Evolutionary conservation across 2,329 filamentous ascomycete species (phyloP).

Genomic region (Pseudogymnoascus verrucosus): DNA sequence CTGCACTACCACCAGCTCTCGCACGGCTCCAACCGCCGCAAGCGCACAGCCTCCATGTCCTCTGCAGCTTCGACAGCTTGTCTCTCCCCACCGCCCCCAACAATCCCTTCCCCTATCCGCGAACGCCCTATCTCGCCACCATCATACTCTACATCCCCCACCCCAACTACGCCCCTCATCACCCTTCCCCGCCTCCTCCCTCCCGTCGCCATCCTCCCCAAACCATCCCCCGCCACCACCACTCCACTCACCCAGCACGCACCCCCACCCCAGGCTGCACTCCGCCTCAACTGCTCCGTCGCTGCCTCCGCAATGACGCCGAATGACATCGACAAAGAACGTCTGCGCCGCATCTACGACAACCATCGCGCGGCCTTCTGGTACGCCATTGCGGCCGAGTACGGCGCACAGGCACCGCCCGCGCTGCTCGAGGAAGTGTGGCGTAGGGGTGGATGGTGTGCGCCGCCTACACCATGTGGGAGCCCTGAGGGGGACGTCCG

Average conservation of each 20-base stretch:
- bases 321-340: slow-evolving; percentile 49
- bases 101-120: slow-evolving; percentile 42
- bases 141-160: slow-evolving; percentile 21
- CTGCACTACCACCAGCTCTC: slow-evolving; percentile 82
- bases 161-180: slow-evolving; percentile 32
- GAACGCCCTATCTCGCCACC: slow-evolving; percentile 27
- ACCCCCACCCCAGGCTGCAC: slow-evolving; percentile 24
- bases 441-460: slow-evolving; percentile 30
- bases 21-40: slow-evolving; percentile 72
- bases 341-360: slow-evolving; percentile 63
- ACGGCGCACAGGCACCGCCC: slow-evolving; percentile 55
- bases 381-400: slow-evolving; percentile 63
- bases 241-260: slow-evolving; percentile 34
- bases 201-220: slow-evolving; percentile 57
- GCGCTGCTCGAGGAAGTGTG: slow-evolving; percentile 64
- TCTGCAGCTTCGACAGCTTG: slow-evolving; percentile 44
- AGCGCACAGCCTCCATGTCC: slow-evolving; percentile 64
- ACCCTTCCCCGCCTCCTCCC: slow-evolving; percentile 23
- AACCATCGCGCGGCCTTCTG: slow-evolving; percentile 65
- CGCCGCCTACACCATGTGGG: slow-evolving; percentile 27
- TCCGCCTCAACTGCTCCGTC: slow-evolving; percentile 54
- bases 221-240: slow-evolving; percentile 41
- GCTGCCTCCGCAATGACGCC: slow-evolving; percentile 32
- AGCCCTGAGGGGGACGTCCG: slow-evolving; percentile 23
- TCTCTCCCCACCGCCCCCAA: slow-evolving; percentile 38